Percentiles rank a stretch among this genome's conserved stretches.
Conservation (phyloP, 2,329 filamentous ascomycete genomes). For the Moelleriella libera region DNA sequence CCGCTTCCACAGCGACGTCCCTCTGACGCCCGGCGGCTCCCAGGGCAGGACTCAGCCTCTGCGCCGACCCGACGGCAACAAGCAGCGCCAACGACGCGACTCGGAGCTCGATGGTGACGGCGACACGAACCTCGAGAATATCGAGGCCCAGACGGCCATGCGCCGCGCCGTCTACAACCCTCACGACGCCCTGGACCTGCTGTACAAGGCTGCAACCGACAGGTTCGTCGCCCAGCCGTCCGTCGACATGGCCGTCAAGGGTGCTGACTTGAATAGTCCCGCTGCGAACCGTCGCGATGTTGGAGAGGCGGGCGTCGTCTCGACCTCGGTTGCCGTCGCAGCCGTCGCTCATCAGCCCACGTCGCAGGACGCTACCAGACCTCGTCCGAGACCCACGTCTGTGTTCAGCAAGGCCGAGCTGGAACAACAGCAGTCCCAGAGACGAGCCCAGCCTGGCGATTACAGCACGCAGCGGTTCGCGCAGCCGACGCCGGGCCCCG, state of each 20-base stretch:
- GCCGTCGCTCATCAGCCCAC: constrained; percentile 7
- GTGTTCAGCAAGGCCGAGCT: constrained; percentile 5
- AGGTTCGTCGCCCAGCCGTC: constrained; percentile 26
- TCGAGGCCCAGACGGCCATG: constrained; percentile 52
- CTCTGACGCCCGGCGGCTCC: constrained; percentile 50
- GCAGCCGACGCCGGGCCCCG: constrained; percentile 24
- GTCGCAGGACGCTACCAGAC: constrained; percentile 4
- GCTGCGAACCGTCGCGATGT: constrained; percentile 11
- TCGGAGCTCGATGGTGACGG: constrained; percentile 35
- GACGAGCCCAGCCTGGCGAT: not conserved
- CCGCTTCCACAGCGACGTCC: constrained; percentile 35
- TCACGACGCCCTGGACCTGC: constrained; percentile 80
- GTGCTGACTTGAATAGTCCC: constrained; percentile 8
- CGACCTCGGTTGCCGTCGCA: constrained; percentile 6
- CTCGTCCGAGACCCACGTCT: constrained; percentile 4
- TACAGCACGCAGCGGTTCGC: not conserved
- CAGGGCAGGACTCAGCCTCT: constrained; percentile 53
- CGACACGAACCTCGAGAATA: constrained; percentile 48
- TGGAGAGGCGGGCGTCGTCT: constrained; percentile 15
- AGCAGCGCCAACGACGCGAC: constrained; percentile 11
- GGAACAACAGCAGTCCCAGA: constrained; percentile 1
- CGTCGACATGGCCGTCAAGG: constrained; percentile 1
- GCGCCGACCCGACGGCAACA: constrained; percentile 38
- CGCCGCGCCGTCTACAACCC: constrained; percentile 69
- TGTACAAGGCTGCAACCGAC: constrained; percentile 73